A percentile compares a stretch with the other conserved stretches of the same genome.
phyloP scores from a whole-genome alignment of 2,329 filamentous ascomycete genomes.

The Orbilia brochopaga region DNA sequence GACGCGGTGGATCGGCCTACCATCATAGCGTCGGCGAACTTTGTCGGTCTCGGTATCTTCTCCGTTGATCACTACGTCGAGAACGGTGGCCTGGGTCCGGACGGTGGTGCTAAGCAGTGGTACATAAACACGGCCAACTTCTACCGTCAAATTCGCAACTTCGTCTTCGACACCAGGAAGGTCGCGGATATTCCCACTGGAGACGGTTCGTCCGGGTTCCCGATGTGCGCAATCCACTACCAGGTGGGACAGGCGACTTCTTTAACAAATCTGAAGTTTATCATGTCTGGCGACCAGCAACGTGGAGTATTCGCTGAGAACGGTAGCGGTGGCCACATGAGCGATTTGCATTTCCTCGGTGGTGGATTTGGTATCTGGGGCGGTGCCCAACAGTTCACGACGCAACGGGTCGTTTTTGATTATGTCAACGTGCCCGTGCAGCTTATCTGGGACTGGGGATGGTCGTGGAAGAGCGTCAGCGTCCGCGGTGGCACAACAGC shows the following conservation, averaged over 20 bases:
- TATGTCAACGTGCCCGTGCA: slow-evolving; percentile 62
- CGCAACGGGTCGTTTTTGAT: slow-evolving; percentile 65
- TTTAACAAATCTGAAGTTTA: slow-evolving; percentile 53
- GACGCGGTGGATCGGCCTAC: slow-evolving; percentile 60
- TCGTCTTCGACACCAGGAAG: slow-evolving; percentile 61
- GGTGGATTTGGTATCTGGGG: slow-evolving; percentile 65
- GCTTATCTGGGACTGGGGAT: slow-evolving; percentile 68
- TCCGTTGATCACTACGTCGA: slow-evolving; percentile 81
- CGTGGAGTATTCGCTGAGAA: slow-evolving; percentile 68
- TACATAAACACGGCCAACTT: slow-evolving; percentile 65
- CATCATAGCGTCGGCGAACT: slow-evolving; percentile 74
- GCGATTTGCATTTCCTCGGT: slow-evolving; percentile 63
- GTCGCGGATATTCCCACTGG: not conserved
- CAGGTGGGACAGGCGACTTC: slow-evolving; percentile 52
- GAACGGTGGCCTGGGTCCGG: slow-evolving; percentile 53
- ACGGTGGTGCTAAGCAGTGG: slow-evolving; percentile 55
- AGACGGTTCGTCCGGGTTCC: not conserved
- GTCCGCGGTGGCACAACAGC: slow-evolving; percentile 64
- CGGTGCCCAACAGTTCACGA: slow-evolving; percentile 65
- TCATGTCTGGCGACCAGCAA: slow-evolving; percentile 61
- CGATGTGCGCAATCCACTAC: slow-evolving; percentile 1
- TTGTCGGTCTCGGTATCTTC: slow-evolving; percentile 84
- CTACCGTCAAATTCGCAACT: slow-evolving; percentile 65
- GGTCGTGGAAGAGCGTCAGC: slow-evolving; percentile 63
- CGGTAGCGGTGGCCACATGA: slow-evolving; percentile 47